A percentile compares a stretch with the other conserved stretches of the same genome.
phyloP scores from a whole-genome alignment of 1,284 basidiomycete species.

The Apiotrichum montevideense region DNA sequence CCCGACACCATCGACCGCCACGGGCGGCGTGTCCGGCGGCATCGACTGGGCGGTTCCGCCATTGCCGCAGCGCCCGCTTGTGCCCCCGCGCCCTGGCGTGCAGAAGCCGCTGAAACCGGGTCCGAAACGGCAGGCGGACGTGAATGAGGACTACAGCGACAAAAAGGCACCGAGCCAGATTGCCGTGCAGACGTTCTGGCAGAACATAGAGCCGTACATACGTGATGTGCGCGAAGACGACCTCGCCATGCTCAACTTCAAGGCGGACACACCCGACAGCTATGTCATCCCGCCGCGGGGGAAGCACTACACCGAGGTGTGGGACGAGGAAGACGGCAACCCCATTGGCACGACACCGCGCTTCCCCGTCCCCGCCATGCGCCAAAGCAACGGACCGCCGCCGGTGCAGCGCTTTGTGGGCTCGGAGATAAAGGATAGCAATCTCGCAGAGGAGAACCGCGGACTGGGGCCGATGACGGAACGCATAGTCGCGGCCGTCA shows the following conservation, averaged over 20 bases:
- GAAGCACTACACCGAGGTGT: conserved; percentile 77
- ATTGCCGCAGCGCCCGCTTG: conserved; percentile 47
- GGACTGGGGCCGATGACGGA: conserved; percentile 43
- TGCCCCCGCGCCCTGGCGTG: conserved; percentile 61
- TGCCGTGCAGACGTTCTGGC: conserved; percentile 62
- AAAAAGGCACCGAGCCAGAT: conserved; percentile 59
- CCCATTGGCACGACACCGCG: conserved; percentile 32
- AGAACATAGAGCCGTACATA: conserved; percentile 77
- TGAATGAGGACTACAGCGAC: conserved; percentile 79
- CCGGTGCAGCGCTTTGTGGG: conserved; percentile 11
- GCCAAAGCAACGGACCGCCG: conserved; percentile 16
- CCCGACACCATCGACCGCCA: conserved; percentile 43
- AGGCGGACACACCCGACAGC: conserved; percentile 75
- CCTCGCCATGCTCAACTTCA: conserved; percentile 77
- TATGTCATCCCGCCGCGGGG: conserved; percentile 82
- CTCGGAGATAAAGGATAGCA: conserved; percentile 34
- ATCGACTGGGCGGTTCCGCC: conserved; percentile 41
- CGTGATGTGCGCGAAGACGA: conserved; percentile 83
- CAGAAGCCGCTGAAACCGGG: conserved; percentile 64
- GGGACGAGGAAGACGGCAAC: conserved; percentile 79
- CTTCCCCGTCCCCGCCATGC: conserved; percentile 31
- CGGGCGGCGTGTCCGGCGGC: conserved; percentile 21
- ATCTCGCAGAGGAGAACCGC: conserved; percentile 37
- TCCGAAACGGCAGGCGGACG: conserved; percentile 72
- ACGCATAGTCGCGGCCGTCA: conserved; percentile 63